Conservation (phyloP, 345 rosid genomes). For the Salix koriyanagi region DNA sequence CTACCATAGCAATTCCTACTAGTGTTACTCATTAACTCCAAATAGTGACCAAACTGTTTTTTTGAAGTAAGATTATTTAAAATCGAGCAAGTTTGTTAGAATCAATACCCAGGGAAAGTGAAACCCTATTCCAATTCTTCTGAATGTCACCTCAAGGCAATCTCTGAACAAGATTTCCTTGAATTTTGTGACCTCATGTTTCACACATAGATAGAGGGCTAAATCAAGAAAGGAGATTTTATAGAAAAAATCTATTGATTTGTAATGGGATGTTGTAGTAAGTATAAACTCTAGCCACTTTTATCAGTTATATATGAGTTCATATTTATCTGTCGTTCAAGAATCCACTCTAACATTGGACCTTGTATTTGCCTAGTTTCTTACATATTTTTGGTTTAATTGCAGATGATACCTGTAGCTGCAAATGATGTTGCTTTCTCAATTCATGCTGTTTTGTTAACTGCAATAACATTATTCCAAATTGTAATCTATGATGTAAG, state of each 20-base stretch:
- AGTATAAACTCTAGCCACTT: neutral
- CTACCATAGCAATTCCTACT: too few species aligned
- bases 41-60: neutral
- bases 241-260: neutral
- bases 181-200: neutral
- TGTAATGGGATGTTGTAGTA: neutral
- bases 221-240: neutral
- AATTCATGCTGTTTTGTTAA: slow-evolving; percentile 78
- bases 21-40: neutral
- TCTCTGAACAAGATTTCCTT: neutral
- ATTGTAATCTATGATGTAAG: slow-evolving; percentile 72
- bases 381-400: neutral
- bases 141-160: neutral
- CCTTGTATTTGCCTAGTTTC: neutral
- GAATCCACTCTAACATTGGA: neutral
- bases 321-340: neutral
- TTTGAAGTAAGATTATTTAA: too few species aligned
- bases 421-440: slow-evolving; percentile 92
- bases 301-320: neutral
- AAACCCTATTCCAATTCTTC: neutral
- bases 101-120: neutral
- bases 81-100: neutral
- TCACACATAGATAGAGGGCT: neutral
- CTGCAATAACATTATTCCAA: slow-evolving; percentile 62
- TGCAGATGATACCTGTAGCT: slow-evolving; percentile 95